Percentiles rank a stretch among this genome's conserved stretches.
Evolutionary conservation across 805 yeast species (phyloP).

Genomic region (Saccharomycopsis amapae): DNA sequence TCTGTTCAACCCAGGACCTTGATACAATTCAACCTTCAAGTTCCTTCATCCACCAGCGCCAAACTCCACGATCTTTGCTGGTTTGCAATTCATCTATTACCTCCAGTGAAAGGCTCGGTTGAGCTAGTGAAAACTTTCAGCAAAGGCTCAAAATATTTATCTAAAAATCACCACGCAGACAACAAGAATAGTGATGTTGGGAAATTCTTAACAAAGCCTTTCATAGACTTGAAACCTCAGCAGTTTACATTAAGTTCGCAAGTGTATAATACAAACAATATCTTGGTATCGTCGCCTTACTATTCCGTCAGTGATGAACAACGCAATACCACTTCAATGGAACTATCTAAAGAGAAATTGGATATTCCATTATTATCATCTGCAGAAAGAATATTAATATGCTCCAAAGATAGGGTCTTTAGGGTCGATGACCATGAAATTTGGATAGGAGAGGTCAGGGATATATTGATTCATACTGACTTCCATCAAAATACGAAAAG

Average conservation of each 20-base stretch:
- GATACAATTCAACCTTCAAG: conserved; percentile 77
- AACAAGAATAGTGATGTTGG: background rate
- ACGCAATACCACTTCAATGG: background rate
- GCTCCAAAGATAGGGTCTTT: conserved; percentile 46
- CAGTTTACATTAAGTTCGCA: conserved; percentile 7
- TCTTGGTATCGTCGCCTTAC: background rate
- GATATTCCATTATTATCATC: conserved; percentile 50
- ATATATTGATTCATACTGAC: conserved; percentile 33
- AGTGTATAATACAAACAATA: background rate
- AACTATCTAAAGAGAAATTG: background rate
- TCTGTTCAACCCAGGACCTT: conserved; percentile 73
- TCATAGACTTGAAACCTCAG: conserved; percentile 32
- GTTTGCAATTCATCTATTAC: conserved; percentile 71
- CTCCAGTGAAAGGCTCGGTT: conserved; percentile 50
- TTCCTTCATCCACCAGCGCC: conserved; percentile 76
- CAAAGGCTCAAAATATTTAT: conserved; percentile 36
- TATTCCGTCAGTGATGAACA: background rate
- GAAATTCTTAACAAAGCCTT: conserved; percentile 44
- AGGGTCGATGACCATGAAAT: conserved; percentile 80
- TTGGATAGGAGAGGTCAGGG: conserved; percentile 75
- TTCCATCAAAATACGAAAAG: conserved; percentile 27
- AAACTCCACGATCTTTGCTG: conserved; percentile 48
- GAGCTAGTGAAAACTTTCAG: conserved; percentile 62
- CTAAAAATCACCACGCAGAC: conserved; percentile 17
- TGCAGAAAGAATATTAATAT: conserved; percentile 56